phyloP scores from a whole-genome alignment of 2,329 filamentous ascomycete genomes.

The Colletotrichum sp. region DNA sequence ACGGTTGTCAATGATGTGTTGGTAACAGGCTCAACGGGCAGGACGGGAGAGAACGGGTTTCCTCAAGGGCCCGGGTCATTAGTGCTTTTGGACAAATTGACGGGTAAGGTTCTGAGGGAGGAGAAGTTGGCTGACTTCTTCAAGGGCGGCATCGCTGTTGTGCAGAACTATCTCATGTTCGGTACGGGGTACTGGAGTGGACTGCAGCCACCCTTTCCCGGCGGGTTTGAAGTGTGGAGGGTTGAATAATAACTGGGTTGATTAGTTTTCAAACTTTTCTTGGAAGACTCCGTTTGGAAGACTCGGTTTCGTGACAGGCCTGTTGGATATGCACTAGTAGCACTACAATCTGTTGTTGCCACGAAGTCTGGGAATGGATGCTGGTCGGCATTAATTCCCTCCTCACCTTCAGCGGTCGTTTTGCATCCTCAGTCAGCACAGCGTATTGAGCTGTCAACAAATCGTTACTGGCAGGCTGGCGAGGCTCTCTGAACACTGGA shows the following conservation, averaged over 20 bases:
- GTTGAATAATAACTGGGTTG: accelerated
- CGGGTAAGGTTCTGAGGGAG: not conserved
- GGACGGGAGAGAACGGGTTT: not conserved
- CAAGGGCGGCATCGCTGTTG: not conserved
- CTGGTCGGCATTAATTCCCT: no score
- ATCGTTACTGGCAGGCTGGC: not conserved
- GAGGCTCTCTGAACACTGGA: not conserved
- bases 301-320: not conserved
- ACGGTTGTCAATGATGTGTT: not conserved
- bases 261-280: not conserved
- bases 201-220: not conserved
- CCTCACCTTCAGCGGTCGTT: not conserved
- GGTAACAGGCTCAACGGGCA: not conserved
- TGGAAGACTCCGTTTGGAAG: not conserved
- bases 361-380: not conserved
- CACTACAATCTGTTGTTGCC: not conserved
- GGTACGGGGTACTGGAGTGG: not conserved
- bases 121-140: not conserved
- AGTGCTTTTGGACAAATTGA: not conserved
- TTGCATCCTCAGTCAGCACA: no score
- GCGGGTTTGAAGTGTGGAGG: not conserved
- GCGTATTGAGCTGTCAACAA: not conserved
- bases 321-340: not conserved
- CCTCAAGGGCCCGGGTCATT: not conserved
- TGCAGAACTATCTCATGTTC: not conserved